These are phyloP conservation scores for Xylaria cubensis DNA, from an alignment of 495 filamentous ascomycete species.

Conservation along the genomic window DNA sequence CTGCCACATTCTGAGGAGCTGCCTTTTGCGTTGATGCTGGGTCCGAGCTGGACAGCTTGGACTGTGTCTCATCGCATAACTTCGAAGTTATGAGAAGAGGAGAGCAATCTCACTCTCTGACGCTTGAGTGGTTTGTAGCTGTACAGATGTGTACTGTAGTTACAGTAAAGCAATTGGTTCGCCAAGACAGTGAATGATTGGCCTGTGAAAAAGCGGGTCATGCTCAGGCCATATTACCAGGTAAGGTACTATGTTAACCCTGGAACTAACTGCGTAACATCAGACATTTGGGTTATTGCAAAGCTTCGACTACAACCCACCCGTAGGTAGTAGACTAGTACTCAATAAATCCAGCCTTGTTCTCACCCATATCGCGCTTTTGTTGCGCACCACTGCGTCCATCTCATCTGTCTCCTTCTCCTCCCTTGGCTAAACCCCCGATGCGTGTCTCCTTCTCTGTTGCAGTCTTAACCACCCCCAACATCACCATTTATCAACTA, in stretches of 20 bases:
- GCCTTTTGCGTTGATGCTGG: no score
- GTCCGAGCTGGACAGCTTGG: no score
- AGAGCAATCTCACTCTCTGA: no score
- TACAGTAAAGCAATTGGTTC: no score
- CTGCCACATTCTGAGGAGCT: no score
- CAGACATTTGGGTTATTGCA: background rate
- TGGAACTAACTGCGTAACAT: background rate
- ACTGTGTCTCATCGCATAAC: no score
- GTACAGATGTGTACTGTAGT: no score
- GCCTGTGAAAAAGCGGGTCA: no score
- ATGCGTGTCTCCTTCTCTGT: conserved; percentile 8
- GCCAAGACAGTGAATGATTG: no score
- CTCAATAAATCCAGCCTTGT: conserved; percentile 13
- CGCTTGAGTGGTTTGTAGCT: no score
- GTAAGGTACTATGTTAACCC: background rate
- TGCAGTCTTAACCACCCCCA: background rate
- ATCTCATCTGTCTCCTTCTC: background rate
- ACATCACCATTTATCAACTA: background rate
- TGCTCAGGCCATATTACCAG: no score
- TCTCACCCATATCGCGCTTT: background rate
- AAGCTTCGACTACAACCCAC: conserved; percentile 6
- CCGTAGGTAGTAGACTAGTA: conserved; percentile 10
- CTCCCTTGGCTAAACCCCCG: background rate
- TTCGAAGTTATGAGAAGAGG: no score
- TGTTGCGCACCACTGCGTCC: background rate